Evolutionary conservation across 352 stramenopile genomes (phyloP).

Genomic region (Pythium brassicae): DNA sequence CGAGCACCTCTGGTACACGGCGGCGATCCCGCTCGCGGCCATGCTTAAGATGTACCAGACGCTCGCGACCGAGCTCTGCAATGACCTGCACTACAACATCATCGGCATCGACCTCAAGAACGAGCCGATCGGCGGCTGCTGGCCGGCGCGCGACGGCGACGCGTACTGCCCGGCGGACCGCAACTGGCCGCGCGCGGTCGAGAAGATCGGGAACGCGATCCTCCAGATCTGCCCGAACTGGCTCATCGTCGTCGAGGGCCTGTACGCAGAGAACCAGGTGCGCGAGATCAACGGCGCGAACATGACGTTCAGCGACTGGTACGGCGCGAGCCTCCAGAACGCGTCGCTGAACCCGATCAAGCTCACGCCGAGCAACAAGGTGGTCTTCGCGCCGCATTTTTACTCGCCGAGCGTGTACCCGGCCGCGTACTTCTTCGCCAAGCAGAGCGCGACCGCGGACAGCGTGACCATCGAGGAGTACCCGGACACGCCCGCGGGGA

Average conservation of each 20-base stretch:
- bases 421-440: constrained; percentile 67
- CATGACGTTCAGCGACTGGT: constrained; percentile 78
- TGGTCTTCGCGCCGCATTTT: constrained; percentile 81
- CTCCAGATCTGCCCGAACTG: constrained; percentile 69
- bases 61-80: constrained; percentile 61
- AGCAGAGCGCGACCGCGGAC: constrained; percentile 33
- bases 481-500: constrained; percentile 55
- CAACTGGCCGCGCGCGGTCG: constrained; percentile 74
- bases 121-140: constrained; percentile 68
- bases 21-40: constrained; percentile 35
- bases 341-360: constrained; percentile 62
- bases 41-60: constrained; percentile 76
- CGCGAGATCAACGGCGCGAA: constrained; percentile 54
- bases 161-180: constrained; percentile 40
- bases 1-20: constrained; percentile 74
- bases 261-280: constrained; percentile 38
- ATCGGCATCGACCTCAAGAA: constrained; percentile 84
- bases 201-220: constrained; percentile 59
- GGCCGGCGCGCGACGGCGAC: constrained; percentile 53
- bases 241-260: constrained; percentile 70
- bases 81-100: constrained; percentile 80
- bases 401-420: constrained; percentile 81
- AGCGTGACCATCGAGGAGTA: constrained; percentile 55
- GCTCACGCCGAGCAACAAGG: constrained; percentile 53
- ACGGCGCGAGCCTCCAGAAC: constrained; percentile 78